These are phyloP conservation scores for Gentiana straminea DNA, from an alignment of 257 asterid species.

Conservation along the genomic window DNA sequence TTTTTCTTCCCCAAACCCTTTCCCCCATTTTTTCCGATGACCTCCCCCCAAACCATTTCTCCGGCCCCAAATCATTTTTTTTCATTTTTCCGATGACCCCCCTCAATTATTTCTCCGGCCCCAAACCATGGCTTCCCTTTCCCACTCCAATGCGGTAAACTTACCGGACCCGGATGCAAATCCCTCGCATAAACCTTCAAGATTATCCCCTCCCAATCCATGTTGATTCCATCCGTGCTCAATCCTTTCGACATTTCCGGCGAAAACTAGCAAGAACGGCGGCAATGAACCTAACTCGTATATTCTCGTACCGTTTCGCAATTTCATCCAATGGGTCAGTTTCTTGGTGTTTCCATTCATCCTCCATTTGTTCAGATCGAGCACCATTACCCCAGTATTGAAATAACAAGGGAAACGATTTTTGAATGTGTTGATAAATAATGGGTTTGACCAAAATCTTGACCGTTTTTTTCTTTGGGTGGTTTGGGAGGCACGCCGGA, in stretches of 20 bases:
- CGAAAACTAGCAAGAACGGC: conserved; percentile 56
- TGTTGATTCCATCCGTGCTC: conserved; percentile 90
- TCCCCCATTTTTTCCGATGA: too few relatives aligned
- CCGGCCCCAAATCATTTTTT: too few relatives aligned
- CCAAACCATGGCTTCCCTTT: conserved; percentile 91
- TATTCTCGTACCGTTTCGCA: conserved; percentile 82
- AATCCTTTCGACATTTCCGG: conserved; percentile 54
- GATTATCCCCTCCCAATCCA: conserved; percentile 76
- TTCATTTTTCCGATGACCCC: too few relatives aligned
- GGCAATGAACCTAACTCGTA: conserved; percentile 74
- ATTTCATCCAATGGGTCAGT: conserved; percentile 78
- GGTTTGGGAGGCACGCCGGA: too few relatives aligned
- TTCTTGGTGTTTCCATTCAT: conserved; percentile 28
- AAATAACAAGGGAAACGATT: conserved; percentile 53
- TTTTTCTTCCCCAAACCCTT: too few relatives aligned
- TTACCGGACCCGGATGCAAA: conserved; percentile 80
- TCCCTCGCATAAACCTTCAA: conserved; percentile 63
- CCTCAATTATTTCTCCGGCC: too few relatives aligned
- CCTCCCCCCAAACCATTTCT: too few relatives aligned
- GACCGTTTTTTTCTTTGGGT: too few relatives aligned
- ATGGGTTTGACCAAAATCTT: conserved; percentile 52
- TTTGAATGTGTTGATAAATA: conserved; percentile 26
- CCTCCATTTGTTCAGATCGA: conserved; percentile 58
- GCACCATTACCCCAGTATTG: conserved; percentile 92
- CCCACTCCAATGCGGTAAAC: conserved; percentile 84